Evolutionary conservation across 129 eudicot genomes (phyloP), one percentile per base, ranked within the genome.

Genomic region (Escallonia herrerae): DNA sequence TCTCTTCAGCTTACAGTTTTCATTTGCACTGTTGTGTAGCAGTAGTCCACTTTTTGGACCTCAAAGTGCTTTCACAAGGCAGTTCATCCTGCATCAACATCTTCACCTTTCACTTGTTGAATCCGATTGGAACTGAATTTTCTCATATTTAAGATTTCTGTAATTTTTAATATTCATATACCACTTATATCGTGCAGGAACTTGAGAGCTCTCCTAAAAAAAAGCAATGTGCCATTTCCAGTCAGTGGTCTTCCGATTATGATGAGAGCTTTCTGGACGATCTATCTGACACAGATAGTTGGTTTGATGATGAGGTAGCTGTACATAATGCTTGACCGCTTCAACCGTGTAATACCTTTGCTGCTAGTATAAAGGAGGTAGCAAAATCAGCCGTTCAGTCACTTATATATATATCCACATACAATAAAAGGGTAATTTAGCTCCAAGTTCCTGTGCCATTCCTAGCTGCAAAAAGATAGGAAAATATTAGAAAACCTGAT

Each of bases 231-330:
- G 72, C 60, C 55, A 61, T 78, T 71, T 57, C 81, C 37, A 85
- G 82, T 69, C 79, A 58, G 22, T 73, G 76, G 64, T 90, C 89
- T 66, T 90, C 97, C 9, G 97, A 76, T 56, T 87, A 77, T 68
- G 80, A 91, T 58, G 96, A 91, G 64, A 76, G 42, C 41, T 13
- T 83, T 72, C 80, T 72, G 39, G 77, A 81, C 64, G 97, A 77
- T 64, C 63, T 81, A 41, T 91, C 97, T 4, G 95, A 87, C 11
- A 60, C 79, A 44, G 90, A 82, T 64, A 77, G 88, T 70, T 77
- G 79, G 83, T 73, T 74, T 56, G 86, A 70, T 51, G 53, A 69
- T 71, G 90, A 91, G 69, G 58, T 67, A 59, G 68, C 63, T 63
- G 86, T 73, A 61, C 67, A 76, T 75, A 66, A 66, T 65, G 40